Conservation (phyloP, 169 alveolate genomes). For the Cryptosporidium parvum region DNA sequence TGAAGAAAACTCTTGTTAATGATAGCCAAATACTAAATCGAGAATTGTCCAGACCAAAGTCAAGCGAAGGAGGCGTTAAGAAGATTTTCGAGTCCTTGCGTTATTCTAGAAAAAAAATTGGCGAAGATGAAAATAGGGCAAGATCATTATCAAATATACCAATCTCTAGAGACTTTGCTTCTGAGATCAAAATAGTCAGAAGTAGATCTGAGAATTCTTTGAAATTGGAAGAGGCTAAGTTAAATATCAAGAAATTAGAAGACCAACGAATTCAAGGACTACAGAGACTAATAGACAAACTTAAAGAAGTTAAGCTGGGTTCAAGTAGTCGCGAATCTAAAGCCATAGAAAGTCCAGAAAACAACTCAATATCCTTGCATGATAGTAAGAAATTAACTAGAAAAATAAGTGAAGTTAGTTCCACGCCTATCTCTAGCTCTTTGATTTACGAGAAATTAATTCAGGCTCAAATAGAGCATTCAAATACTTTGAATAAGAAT, state of each 20-base stretch:
- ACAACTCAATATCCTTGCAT: not conserved
- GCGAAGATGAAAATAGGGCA: not conserved
- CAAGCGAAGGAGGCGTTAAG: not conserved
- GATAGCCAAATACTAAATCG: not conserved
- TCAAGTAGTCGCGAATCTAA: not conserved
- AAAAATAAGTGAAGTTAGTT: not conserved
- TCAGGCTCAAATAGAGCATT: not conserved
- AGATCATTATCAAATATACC: not conserved
- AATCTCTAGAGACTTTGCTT: not conserved
- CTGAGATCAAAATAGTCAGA: not conserved
- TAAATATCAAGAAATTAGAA: not conserved
- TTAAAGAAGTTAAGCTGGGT: conserved; percentile 38
- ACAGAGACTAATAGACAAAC: conserved; percentile 5
- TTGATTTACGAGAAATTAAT: not conserved
- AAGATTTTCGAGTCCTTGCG: conserved; percentile 29
- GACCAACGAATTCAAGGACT: conserved; percentile 40
- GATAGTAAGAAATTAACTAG: not conserved
- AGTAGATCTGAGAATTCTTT: not conserved
- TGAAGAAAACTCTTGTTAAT: not conserved
- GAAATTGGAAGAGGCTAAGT: not conserved
- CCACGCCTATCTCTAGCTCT: not conserved
- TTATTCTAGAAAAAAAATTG: not conserved
- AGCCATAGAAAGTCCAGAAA: not conserved
- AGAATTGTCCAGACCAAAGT: not conserved
- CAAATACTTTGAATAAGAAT: not conserved